Evolutionary conservation across 352 stramenopile species (phyloP).

Genomic region (Globisporangium orthogonon): DNA sequence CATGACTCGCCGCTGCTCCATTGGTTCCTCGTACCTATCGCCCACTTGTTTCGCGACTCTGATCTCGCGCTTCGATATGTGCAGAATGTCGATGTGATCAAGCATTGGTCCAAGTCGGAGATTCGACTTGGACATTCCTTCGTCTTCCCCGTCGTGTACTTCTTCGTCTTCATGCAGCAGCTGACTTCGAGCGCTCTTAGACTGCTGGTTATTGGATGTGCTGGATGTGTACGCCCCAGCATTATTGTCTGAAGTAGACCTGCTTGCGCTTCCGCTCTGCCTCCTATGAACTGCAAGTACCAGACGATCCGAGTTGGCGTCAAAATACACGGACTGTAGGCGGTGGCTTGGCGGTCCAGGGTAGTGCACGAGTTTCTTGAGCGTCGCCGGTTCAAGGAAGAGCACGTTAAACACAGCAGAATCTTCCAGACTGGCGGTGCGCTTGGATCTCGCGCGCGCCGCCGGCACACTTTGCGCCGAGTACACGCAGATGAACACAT

Average conservation of each 20-base stretch:
- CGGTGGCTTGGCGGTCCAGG: slow-evolving; percentile 28
- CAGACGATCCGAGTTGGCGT: slow-evolving; percentile 27
- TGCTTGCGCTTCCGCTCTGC: neutral
- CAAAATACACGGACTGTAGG: slow-evolving; percentile 40
- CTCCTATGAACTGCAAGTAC: slow-evolving; percentile 27
- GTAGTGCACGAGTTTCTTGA: slow-evolving; percentile 52
- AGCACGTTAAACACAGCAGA: slow-evolving; percentile 32
- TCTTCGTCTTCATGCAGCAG: neutral
- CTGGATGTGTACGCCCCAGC: neutral
- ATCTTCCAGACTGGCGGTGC: neutral
- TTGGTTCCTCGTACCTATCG: neutral
- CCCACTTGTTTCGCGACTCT: neutral
- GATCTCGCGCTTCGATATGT: slow-evolving; percentile 38
- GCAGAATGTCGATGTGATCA: slow-evolving; percentile 45
- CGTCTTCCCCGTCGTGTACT: neutral
- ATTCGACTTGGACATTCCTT: neutral
- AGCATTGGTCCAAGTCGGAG: slow-evolving; percentile 14
- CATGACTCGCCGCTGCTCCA: slow-evolving; percentile 18
- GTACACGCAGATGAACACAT: slow-evolving; percentile 68
- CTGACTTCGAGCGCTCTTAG: neutral
- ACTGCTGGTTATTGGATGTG: slow-evolving; percentile 2
- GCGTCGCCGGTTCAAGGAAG: slow-evolving; percentile 54
- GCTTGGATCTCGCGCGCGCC: slow-evolving; percentile 6
- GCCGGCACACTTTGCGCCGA: slow-evolving; percentile 11
- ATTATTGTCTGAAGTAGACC: slow-evolving; percentile 2